phyloP scores from a whole-genome alignment of 306 rosid species.

The Cajanus cajan region DNA sequence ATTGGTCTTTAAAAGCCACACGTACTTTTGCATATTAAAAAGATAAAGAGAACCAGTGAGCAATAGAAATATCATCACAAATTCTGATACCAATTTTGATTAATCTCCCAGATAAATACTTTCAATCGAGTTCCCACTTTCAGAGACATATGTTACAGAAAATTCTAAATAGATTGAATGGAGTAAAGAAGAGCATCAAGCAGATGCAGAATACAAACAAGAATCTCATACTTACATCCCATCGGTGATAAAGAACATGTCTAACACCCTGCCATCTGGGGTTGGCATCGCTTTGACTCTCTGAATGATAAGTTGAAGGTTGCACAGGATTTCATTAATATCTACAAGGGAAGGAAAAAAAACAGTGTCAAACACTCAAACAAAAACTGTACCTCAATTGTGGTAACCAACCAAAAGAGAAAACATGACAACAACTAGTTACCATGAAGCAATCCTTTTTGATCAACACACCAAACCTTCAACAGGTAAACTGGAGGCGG shows the following conservation, averaged over 20 bases:
- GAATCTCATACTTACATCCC: slow-evolving; percentile 59
- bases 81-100: background rate
- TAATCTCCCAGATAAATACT: background rate
- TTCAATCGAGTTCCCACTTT: background rate
- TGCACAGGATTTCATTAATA: slow-evolving; percentile 71
- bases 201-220: slow-evolving; percentile 18
- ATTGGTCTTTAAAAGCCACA: background rate
- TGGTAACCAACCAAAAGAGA: background rate
- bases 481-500: slow-evolving; percentile 57
- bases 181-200: background rate
- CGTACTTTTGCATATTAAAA: background rate
- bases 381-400: slow-evolving; percentile 1
- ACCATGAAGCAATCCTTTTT: slow-evolving; percentile 79
- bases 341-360: slow-evolving; percentile 35
- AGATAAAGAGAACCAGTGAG: background rate
- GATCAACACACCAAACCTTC: slow-evolving; percentile 68
- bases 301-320: slow-evolving; percentile 73
- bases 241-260: slow-evolving; percentile 79
- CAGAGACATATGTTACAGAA: background rate
- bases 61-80: background rate
- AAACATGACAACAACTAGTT: background rate
- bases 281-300: slow-evolving; percentile 90
- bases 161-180: background rate
- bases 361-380: background rate
- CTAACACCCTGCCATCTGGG: slow-evolving; percentile 83